Conservation (phyloP, 139 green algal genomes). For the Coelastrella sp. region DNA sequence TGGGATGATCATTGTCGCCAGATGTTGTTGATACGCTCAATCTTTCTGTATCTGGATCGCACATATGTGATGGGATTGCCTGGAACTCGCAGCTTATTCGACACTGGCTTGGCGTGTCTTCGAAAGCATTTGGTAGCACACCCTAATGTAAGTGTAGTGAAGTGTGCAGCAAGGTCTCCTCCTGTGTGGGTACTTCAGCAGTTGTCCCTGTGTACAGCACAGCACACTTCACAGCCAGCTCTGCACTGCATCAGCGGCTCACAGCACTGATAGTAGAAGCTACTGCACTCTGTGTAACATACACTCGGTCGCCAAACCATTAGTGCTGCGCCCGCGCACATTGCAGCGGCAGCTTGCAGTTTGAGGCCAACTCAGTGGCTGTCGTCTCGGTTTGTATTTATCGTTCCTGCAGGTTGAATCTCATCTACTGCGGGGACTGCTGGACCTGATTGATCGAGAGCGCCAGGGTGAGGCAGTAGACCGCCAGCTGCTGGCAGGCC, state of each 20-base stretch:
- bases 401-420: conserved; percentile 68
- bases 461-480: conserved; percentile 84
- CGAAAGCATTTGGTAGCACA: conserved; percentile 77
- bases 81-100: conserved; percentile 85
- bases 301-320: too few species aligned
- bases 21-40: conserved; percentile 90
- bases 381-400: not conserved
- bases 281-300: too few species aligned
- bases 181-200: too few species aligned
- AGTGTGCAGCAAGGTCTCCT: not conserved
- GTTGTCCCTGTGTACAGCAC: too few species aligned
- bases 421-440: conserved; percentile 73
- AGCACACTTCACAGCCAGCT: too few species aligned
- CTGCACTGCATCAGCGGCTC: too few species aligned
- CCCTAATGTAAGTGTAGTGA: conserved; percentile 59
- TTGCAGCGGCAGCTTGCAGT: too few species aligned
- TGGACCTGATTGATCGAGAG: conserved; percentile 82
- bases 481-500: conserved; percentile 72
- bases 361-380: too few species aligned
- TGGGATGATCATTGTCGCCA: conserved; percentile 89
- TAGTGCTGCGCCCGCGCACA: too few species aligned
- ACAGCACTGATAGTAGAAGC: too few species aligned
- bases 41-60: conserved; percentile 98
- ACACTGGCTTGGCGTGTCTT: conserved; percentile 93
- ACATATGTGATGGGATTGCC: conserved; percentile 85